A percentile compares a stretch with the other conserved stretches of the same genome.
Evolutionary conservation across 2,329 filamentous ascomycete genomes (phyloP).

Genomic region (Calonectria pseudoreteaudii): DNA sequence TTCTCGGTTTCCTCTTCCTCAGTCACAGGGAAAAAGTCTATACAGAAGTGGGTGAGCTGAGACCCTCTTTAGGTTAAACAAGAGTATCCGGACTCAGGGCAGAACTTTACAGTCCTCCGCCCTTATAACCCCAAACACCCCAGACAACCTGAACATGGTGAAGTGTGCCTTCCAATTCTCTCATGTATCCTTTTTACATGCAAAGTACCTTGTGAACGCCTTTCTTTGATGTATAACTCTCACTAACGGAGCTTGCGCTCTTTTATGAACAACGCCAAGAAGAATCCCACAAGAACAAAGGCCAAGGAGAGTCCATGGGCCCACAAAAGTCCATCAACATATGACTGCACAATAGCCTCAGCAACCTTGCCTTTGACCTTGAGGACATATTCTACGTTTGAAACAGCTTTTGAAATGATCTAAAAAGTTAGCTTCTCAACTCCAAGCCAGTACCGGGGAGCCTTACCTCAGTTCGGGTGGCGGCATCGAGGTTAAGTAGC

Average conservation of each 20-base stretch:
- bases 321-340: not conserved
- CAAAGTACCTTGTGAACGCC: not conserved
- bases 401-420: constrained; percentile 9
- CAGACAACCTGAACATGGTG: not conserved
- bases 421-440: not conserved
- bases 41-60: too few relatives aligned
- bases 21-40: too few relatives aligned
- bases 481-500: not conserved
- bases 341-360: constrained; percentile 1
- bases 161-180: not conserved
- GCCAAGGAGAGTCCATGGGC: constrained; percentile 4
- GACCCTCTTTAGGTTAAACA: too few relatives aligned
- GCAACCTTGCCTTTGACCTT: not conserved
- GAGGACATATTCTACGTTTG: not conserved
- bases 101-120: too few relatives aligned
- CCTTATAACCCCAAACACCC: too few relatives aligned
- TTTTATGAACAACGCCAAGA: not conserved
- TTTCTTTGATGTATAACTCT: not conserved
- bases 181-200: not conserved
- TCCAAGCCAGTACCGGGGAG: not conserved
- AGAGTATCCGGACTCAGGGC: too few relatives aligned
- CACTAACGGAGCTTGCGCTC: not conserved
- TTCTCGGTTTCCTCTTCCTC: too few relatives aligned
- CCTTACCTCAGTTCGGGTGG: not conserved
- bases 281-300: not conserved